Evolutionary conservation across 176 grass and related monocot genomes (phyloP).

Genomic region (Dactylis glomerata): DNA sequence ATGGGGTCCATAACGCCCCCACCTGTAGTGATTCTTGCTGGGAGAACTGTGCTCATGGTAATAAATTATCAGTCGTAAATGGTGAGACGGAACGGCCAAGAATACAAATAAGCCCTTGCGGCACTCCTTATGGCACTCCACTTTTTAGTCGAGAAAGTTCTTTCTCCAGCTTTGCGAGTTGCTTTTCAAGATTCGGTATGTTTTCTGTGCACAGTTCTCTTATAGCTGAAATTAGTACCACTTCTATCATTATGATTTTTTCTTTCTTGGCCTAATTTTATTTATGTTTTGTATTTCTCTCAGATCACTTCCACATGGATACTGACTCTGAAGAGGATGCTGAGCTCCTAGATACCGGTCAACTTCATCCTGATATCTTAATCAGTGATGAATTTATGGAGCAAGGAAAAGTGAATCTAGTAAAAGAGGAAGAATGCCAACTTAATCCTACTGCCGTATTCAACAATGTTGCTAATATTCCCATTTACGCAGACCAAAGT

Average conservation of each 20-base stretch:
- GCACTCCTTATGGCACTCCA: slow-evolving; percentile 57
- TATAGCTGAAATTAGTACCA: slow-evolving; percentile 9
- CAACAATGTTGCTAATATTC: slow-evolving; percentile 6
- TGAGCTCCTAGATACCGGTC: slow-evolving; percentile 33
- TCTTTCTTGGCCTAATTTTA: slow-evolving; percentile 20
- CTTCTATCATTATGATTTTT: not conserved
- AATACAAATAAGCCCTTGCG: slow-evolving; percentile 30
- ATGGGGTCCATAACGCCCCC: slow-evolving; percentile 23
- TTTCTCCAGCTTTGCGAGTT: slow-evolving; percentile 62
- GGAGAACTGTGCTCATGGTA: slow-evolving; percentile 18
- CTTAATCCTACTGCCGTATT: not conserved
- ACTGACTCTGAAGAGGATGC: slow-evolving; percentile 49
- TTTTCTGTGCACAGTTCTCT: slow-evolving; percentile 8
- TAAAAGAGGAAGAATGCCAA: slow-evolving; percentile 27
- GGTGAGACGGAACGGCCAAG: slow-evolving; percentile 19
- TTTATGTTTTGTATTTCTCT: slow-evolving; percentile 24
- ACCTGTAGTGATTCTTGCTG: slow-evolving; percentile 34
- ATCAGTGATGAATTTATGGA: slow-evolving; percentile 19
- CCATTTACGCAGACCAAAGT: slow-evolving; percentile 19
- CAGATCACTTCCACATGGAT: slow-evolving; percentile 38
- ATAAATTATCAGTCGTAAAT: slow-evolving; percentile 29
- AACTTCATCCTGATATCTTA: slow-evolving; percentile 24
- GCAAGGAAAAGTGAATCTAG: not conserved
- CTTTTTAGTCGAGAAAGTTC: slow-evolving; percentile 53
- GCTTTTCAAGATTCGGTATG: slow-evolving; percentile 69